phyloP scores from a whole-genome alignment of 768 basidiomycete genomes.

The Polyporus arcularius region DNA sequence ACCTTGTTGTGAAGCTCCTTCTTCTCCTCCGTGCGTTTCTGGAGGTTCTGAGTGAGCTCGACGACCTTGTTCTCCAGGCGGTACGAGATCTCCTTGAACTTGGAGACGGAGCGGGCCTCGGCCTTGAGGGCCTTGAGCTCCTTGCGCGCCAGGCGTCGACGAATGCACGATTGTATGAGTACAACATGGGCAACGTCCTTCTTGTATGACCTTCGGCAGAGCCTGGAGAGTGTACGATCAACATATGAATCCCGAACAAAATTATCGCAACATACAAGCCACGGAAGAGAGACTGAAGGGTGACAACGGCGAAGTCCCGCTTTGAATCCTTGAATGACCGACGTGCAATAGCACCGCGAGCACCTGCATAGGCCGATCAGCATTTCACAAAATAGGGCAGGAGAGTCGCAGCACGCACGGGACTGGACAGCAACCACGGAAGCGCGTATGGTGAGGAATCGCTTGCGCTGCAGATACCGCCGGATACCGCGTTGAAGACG shows the following conservation, averaged over 20 bases:
- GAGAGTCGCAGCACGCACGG: constrained; percentile 55
- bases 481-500: constrained; percentile 75
- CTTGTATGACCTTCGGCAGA: constrained; percentile 54
- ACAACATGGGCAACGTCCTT: constrained; percentile 72
- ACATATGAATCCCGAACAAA: constrained; percentile 7
- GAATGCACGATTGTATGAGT: constrained; percentile 88
- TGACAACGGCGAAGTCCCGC: constrained; percentile 60
- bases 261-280: constrained; percentile 67
- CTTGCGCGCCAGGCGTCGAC: constrained; percentile 83
- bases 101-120: constrained; percentile 95
- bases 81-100: constrained; percentile 99
- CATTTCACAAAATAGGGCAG: neutral
- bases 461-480: constrained; percentile 70
- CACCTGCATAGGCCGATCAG: constrained; percentile 43
- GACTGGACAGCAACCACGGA: constrained; percentile 79
- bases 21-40: constrained; percentile 88
- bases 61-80: constrained; percentile 98
- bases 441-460: constrained; percentile 61
- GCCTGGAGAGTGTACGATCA: constrained; percentile 36
- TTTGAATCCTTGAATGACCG: constrained; percentile 56
- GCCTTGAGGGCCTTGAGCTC: constrained; percentile 81
- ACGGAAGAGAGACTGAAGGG: constrained; percentile 81
- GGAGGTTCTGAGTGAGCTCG: constrained; percentile 92
- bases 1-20: constrained; percentile 82
- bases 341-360: constrained; percentile 76